These are phyloP conservation scores for Puccinia coronata DNA, from an alignment of 1,284 basidiomycete genomes.

Conservation along the genomic window DNA sequence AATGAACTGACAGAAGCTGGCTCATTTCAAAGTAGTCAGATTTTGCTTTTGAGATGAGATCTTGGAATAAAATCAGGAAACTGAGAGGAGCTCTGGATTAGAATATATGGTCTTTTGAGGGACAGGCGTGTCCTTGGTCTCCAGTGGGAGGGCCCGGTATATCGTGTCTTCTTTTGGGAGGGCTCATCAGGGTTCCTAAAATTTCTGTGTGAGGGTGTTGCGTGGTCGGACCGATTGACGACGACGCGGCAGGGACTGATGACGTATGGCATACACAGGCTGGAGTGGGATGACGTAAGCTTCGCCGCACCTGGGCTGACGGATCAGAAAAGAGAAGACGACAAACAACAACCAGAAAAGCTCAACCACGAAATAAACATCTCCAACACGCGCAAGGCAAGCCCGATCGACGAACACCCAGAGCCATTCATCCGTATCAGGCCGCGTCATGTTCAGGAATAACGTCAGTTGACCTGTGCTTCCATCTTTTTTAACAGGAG, in stretches of 20 bases:
- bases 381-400: background rate
- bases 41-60: no score
- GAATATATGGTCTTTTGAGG: no score
- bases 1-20: no score
- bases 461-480: conserved; percentile 20
- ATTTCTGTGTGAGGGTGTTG: no score
- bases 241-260: conserved; percentile 6
- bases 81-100: no score
- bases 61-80: no score
- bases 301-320: background rate
- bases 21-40: no score
- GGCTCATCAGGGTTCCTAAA: no score
- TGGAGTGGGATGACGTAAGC: background rate
- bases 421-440: background rate
- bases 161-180: no score
- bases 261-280: background rate
- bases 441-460: conserved; percentile 27
- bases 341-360: background rate
- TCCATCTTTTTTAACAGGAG: background rate
- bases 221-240: background rate
- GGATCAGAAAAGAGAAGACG: background rate
- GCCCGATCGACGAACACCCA: background rate
- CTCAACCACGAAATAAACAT: background rate
- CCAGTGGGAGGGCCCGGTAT: no score
- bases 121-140: no score